Percentiles rank a stretch among this genome's conserved stretches.
These are phyloP conservation scores for Globisporangium nunn DNA, from an alignment of 352 stramenopile species.

Conservation along the genomic window DNA sequence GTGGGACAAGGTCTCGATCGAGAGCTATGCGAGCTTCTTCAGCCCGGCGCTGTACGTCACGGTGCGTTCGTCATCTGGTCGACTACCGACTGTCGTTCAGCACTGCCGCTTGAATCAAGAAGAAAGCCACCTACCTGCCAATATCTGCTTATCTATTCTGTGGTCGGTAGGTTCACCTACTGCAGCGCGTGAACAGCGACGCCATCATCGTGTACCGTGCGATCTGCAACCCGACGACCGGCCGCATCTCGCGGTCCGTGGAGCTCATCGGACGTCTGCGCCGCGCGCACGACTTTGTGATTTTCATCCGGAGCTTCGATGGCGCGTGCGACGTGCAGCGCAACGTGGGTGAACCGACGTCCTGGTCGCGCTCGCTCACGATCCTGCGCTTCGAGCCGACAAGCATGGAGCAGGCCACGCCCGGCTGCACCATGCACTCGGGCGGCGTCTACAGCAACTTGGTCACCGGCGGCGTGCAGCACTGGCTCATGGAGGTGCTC, in stretches of 20 bases:
- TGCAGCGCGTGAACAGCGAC: constrained; percentile 37
- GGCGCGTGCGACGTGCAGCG: constrained; percentile 26
- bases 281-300: constrained; percentile 33
- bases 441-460: constrained; percentile 38
- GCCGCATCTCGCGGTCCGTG: constrained; percentile 30
- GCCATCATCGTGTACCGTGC: constrained; percentile 45
- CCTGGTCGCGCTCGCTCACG: constrained; percentile 37
- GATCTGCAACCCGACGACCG: constrained; percentile 36
- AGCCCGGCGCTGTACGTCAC: constrained; percentile 36
- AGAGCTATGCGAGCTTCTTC: constrained; percentile 46
- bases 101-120: no score
- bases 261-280: constrained; percentile 40
- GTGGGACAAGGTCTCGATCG: constrained; percentile 30
- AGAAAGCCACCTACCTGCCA: no score
- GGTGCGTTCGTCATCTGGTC: constrained; percentile 10
- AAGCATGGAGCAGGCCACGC: constrained; percentile 17
- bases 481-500: constrained; percentile 55
- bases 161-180: constrained; percentile 41
- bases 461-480: constrained; percentile 26
- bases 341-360: constrained; percentile 20
- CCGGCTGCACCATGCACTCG: constrained; percentile 35
- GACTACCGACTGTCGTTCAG: no score
- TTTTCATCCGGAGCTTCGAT: constrained; percentile 37
- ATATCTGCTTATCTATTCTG: neutral
- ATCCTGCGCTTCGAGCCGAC: constrained; percentile 37